phyloP scores from a whole-genome alignment of 202 grass and related monocot genomes.

The Setaria viridis region DNA sequence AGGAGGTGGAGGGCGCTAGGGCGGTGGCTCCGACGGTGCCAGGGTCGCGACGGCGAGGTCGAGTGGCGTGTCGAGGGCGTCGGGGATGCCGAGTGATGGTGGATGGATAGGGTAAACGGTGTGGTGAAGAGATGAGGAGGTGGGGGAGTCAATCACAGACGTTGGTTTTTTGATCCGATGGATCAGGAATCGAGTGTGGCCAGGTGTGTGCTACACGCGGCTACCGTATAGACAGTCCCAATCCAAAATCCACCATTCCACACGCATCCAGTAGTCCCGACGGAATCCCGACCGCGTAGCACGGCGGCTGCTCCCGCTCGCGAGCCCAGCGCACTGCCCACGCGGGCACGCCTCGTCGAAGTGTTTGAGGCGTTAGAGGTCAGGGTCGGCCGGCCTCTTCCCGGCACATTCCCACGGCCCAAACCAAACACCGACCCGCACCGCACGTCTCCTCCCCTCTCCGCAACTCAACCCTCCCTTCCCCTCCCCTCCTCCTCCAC shows the following conservation, averaged over 20 bases:
- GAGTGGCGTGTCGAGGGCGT: too few species aligned
- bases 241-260: neutral
- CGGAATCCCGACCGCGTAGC: neutral
- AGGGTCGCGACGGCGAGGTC: too few species aligned
- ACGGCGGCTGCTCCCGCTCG: neutral
- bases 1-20: too few species aligned
- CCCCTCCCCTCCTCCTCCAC: constrained; percentile 26
- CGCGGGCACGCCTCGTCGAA: constrained; percentile 31
- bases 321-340: neutral
- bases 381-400: constrained; percentile 4
- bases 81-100: too few species aligned
- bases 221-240: too few species aligned
- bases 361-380: constrained; percentile 38
- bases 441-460: constrained; percentile 22
- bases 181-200: too few species aligned
- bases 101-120: too few species aligned
- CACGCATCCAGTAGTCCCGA: neutral
- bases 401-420: neutral
- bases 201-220: too few species aligned
- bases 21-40: too few species aligned
- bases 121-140: too few species aligned
- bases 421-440: constrained; percentile 47
- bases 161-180: too few species aligned
- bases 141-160: too few species aligned
- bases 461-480: constrained; percentile 22